phyloP scores from a whole-genome alignment of 805 yeast genomes.

The Crinitomyces ghanaensis region DNA sequence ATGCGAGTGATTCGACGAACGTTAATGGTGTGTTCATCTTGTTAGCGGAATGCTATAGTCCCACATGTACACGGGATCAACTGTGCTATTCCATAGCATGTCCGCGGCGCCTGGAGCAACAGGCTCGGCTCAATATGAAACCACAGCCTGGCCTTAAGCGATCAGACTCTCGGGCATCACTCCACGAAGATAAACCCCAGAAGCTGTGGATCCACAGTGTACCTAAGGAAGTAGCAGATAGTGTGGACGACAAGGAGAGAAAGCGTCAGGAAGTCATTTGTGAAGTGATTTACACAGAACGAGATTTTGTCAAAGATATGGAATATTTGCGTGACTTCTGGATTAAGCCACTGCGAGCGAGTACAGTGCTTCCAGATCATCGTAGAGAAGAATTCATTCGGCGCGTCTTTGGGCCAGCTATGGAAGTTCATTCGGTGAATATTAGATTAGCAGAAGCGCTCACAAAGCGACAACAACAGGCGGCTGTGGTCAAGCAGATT shows the following conservation, averaged over 20 bases:
- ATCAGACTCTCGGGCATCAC: slow-evolving; percentile 56
- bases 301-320: slow-evolving; percentile 89
- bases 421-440: slow-evolving; percentile 77
- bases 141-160: slow-evolving; percentile 76
- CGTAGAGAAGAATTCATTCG: slow-evolving; percentile 86
- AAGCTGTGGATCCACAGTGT: slow-evolving; percentile 93
- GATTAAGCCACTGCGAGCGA: slow-evolving; percentile 80
- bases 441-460: slow-evolving; percentile 80
- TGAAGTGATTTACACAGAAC: slow-evolving; percentile 86
- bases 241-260: slow-evolving; percentile 71
- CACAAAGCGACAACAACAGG: slow-evolving; percentile 72
- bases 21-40: slow-evolving; percentile 91
- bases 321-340: slow-evolving; percentile 90
- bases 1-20: no score
- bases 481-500: slow-evolving; percentile 72
- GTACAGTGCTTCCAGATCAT: slow-evolving; percentile 75
- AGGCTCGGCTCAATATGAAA: slow-evolving; percentile 79
- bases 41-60: slow-evolving; percentile 89
- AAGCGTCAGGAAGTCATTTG: slow-evolving; percentile 92
- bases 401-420: slow-evolving; percentile 82
- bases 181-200: slow-evolving; percentile 60
- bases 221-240: slow-evolving; percentile 63
- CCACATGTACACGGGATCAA: slow-evolving; percentile 83
- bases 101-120: slow-evolving; percentile 92
- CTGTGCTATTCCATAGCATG: slow-evolving; percentile 93